A percentile compares a stretch with the other conserved stretches of the same genome.
These are phyloP conservation scores for Apiosordaria backusii DNA, from an alignment of 495 filamentous ascomycete species.

Conservation along the genomic window DNA sequence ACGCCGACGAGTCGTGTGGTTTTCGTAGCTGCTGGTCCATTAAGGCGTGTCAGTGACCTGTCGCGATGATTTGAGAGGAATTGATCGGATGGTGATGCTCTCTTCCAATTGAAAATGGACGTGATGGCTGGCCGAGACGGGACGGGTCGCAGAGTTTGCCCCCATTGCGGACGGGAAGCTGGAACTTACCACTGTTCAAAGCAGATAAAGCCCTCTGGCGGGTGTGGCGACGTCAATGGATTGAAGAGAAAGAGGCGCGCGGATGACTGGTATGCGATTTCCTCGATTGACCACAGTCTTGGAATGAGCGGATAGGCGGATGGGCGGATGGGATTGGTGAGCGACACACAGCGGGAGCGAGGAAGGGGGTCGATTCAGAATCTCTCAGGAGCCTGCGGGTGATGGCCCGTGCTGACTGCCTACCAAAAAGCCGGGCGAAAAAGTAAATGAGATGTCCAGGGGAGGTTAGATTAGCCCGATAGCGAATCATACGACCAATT, in stretches of 20 bases:
- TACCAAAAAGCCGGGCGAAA: constrained; percentile 11
- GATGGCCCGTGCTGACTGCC: constrained; percentile 25
- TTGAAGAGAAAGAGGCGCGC: constrained; percentile 13
- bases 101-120: background rate
- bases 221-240: background rate
- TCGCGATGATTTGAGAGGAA: constrained; percentile 6
- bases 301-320: constrained; percentile 23
- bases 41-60: constrained; percentile 25
- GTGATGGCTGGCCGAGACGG: background rate
- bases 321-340: constrained; percentile 22
- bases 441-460: constrained; percentile 33
- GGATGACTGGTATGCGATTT: constrained; percentile 27
- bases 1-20: constrained; percentile 15
- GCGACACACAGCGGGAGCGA: constrained; percentile 8
- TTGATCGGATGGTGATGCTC: background rate
- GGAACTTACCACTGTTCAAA: constrained; percentile 16
- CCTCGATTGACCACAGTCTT: constrained; percentile 13
- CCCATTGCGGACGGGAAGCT: constrained; percentile 3
- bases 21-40: constrained; percentile 23
- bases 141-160: constrained; percentile 18
- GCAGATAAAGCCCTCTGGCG: background rate
- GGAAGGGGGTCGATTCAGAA: constrained; percentile 14
- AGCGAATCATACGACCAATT: constrained; percentile 20
- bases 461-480: constrained; percentile 26
- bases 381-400: constrained; percentile 13